A percentile compares a stretch with the other conserved stretches of the same genome.
Conservation (phyloP, 1,284 basidiomycete species). For the Porodaedalea pini region DNA sequence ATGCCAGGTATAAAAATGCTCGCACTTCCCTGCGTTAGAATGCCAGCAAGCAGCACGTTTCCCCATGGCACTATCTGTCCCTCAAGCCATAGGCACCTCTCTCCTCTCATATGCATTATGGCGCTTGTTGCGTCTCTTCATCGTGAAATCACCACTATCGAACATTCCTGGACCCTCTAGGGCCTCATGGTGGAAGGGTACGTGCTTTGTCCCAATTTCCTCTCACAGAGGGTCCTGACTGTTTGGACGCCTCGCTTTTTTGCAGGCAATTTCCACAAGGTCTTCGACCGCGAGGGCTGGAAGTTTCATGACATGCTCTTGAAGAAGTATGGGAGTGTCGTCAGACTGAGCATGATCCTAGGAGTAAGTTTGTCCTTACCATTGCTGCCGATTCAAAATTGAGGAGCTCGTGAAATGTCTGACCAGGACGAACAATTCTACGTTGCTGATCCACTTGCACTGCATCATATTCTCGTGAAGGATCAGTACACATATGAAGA, state of each 20-base stretch:
- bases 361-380: constrained; percentile 36
- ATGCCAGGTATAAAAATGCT: too few relatives aligned
- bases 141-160: constrained; percentile 12
- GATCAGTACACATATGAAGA: constrained; percentile 35
- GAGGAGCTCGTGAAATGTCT: constrained; percentile 4
- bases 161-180: constrained; percentile 8
- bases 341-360: constrained; percentile 48
- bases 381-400: neutral
- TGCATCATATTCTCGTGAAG: constrained; percentile 40
- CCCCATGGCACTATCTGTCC: neutral
- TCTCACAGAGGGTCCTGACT: neutral
- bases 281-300: constrained; percentile 9
- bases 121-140: constrained; percentile 1
- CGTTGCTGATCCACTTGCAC: constrained; percentile 37
- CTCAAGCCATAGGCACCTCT: constrained; percentile 1
- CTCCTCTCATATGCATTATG: constrained; percentile 4
- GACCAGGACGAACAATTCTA: constrained; percentile 37
- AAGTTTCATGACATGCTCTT: constrained; percentile 3
- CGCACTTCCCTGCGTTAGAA: too few relatives aligned
- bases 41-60: too few relatives aligned
- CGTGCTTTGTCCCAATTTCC: neutral
- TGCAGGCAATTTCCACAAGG: constrained; percentile 7
- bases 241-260: neutral
- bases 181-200: constrained; percentile 14
- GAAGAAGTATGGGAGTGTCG: constrained; percentile 28